Evolutionary conservation across 306 rosid genomes (phyloP), one percentile per base, ranked within the genome.

Genomic region (Cotoneaster glaucophyllus): DNA sequence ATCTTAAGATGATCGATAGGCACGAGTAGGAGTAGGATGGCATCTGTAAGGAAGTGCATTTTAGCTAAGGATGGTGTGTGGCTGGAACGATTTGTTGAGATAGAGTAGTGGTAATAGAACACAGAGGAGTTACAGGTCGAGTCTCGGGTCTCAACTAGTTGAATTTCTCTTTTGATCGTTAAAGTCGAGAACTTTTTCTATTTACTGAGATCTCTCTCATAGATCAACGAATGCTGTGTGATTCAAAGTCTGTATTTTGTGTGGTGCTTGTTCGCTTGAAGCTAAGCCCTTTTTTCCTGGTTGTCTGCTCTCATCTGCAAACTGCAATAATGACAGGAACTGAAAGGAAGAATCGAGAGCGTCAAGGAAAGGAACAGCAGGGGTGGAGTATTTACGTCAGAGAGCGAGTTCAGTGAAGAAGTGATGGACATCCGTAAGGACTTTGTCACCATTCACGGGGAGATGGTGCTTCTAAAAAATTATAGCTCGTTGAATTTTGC

Each of bases 401-500:
- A 92, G 67, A 81, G 83, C 52, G 93, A 92, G 81, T 95, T 95
- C 76, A 90, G 98, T 78, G 89, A 95, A 84, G 99, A 95, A 86
- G 87, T 89, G 88, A 95, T 95, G 99, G 95, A 87, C 71, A 95
- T 92, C 39, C 94, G 96, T 75, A 92, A 79, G 89, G 98, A 92
- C 85, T 92, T 95, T 22, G 99, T 95, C 73, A 82, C 93, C 82
- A 90, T 95, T 82, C 99, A 95, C 78, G 99, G 99, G 80, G 90
- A 88, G 84, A 92, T 95, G 98, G 97, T 92, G 82, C 98, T 95
- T 65, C 93, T 95, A 2, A 92, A 92, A 85, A 95, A 86, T 79
- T 95, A 92, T 78, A 95, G 99, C 78, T 95, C 98, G 78, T 80
- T 95, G 82, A 95, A 95, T 82, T 95, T 95, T 86, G 96, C 97